Evolutionary conservation across 257 asterid genomes (phyloP).

Genomic region (Agastache rugosa): DNA sequence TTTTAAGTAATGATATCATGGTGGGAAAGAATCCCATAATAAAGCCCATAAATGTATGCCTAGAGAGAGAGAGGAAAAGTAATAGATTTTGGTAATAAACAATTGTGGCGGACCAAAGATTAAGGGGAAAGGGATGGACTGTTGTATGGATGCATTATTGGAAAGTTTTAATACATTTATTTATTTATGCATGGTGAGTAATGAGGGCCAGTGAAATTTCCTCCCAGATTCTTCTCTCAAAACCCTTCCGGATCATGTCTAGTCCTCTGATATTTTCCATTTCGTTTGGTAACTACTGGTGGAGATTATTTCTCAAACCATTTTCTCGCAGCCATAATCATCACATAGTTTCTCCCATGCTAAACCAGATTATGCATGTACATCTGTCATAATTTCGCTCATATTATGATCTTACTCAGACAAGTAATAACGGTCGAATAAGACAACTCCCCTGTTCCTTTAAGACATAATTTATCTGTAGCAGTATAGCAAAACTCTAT

Average conservation of each 20-base stretch:
- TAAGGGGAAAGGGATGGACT: neutral
- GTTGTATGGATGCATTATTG: neutral
- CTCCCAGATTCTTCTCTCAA: neutral
- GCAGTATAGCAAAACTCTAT: neutral
- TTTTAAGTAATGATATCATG: neutral
- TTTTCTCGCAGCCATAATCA: neutral
- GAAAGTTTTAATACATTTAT: no score
- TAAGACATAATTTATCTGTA: no score
- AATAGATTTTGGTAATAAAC: neutral
- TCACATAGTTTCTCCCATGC: neutral
- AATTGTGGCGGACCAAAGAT: neutral
- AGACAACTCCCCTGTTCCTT: no score
- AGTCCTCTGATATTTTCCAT: no score
- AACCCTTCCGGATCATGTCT: neutral
- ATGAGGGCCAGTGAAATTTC: no score
- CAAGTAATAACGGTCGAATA: no score
- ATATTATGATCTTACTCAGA: no score
- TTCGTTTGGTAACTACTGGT: no score
- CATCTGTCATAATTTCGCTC: neutral
- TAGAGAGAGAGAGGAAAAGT: neutral
- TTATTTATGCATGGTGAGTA: no score
- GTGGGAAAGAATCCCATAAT: neutral
- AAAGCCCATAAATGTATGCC: neutral
- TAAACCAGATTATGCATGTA: neutral
- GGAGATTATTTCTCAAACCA: no score